Base-by-base conservation (phyloP, 192 early-diverging fungal species). In the Powellomyces hirtus region DNA sequence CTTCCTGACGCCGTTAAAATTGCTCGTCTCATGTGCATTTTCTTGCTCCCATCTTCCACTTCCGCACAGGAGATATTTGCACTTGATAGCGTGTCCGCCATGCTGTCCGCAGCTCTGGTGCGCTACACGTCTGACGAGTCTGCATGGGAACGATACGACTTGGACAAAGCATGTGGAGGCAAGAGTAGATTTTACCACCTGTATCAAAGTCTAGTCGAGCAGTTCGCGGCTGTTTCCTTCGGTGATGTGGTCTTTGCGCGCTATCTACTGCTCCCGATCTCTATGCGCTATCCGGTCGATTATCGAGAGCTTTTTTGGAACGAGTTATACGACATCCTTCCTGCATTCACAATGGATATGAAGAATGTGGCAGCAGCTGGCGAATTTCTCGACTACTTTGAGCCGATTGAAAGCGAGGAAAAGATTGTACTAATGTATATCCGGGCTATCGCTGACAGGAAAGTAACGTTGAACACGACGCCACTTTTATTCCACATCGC, bases 231-330 rank as follows among this genome's bases (percentile, higher is more conserved):
- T 18, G 59, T 45, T 26, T 79, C 77, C 26, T 82, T 71, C 55
- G 77, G 75, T 4, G 73, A 80, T 38, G 34, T 24, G 40, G 51
- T 57, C 1, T 82, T 80, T 52, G 50, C 60, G 2, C 62, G 33
- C 26, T 74, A 72, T 50, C 22, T 82, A 22, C 38, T 79, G 4
- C 13, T 82, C 1, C 76, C 73, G 4, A 27, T 78, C 7, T 38
- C 57, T 10, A 77, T 71, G 67, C 22, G 22, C 8, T 76, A 71
- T 49, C 76, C 76, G 11, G 34, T 40, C 14, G 80, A 81, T 62
- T 78, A 60, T 42, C 74, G 76, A 4, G 26, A 18, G 20, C 40
- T 68, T 1, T 81, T 81, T 44, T 81, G 80, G 76, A 60, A 4
- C 24, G 65, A 75, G 42, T 26, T 77, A 20, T 30, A 18, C 10